Evolutionary conservation across 2,329 filamentous ascomycete genomes (phyloP).

Genomic region (Pleoardoris graminearum): DNA sequence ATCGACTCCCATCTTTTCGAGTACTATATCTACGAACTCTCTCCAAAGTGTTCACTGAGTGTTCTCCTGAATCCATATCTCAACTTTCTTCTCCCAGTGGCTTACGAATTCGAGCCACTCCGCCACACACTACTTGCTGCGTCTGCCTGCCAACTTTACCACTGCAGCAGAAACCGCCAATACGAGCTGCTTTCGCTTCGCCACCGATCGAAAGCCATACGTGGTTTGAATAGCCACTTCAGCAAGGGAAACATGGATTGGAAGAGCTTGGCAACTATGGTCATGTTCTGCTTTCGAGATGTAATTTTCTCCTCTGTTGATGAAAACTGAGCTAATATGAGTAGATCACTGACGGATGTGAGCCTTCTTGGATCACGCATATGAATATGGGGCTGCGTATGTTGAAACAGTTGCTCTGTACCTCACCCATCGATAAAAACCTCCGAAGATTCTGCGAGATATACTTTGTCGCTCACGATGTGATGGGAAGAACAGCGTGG

Average conservation of each 20-base stretch:
- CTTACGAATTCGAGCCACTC: constrained; percentile 24
- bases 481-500: constrained; percentile 31
- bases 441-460: constrained; percentile 29
- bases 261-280: constrained; percentile 27
- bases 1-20: constrained; percentile 12
- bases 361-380: constrained; percentile 38
- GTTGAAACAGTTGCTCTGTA: not conserved
- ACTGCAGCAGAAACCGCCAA: not conserved
- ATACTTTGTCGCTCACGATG: constrained; percentile 42
- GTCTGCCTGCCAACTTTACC: constrained; percentile 27
- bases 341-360: constrained; percentile 36
- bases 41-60: constrained; percentile 37
- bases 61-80: constrained; percentile 35
- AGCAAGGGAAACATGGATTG: not conserved
- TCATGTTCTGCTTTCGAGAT: constrained; percentile 44
- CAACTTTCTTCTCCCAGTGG: constrained; percentile 27
- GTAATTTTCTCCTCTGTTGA: not conserved
- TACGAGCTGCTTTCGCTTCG: not conserved
- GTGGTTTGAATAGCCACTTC: not conserved
- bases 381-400: constrained; percentile 13
- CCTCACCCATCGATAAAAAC: not conserved
- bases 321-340: not conserved
- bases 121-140: constrained; percentile 32
- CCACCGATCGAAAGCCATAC: constrained; percentile 1
- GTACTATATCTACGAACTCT: constrained; percentile 37